Evolutionary conservation across 495 filamentous ascomycete species (phyloP).

Genomic region (Physcia stellaris): DNA sequence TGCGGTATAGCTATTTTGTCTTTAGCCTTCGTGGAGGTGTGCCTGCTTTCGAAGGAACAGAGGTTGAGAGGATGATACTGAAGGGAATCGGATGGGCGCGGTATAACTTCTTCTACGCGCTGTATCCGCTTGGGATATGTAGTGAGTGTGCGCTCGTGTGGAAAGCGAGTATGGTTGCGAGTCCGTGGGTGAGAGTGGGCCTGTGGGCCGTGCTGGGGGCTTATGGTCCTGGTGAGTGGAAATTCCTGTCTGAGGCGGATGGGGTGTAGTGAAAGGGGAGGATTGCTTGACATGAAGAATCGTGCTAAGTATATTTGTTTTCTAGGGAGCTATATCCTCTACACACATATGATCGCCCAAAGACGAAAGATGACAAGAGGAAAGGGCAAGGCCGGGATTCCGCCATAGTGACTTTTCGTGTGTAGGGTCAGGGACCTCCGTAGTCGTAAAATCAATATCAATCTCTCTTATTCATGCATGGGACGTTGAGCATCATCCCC

Average conservation of each 20-base stretch:
- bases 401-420: too few relatives aligned
- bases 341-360: conserved; percentile 89
- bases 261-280: not conserved
- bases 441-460: too few relatives aligned
- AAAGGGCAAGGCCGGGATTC: too few relatives aligned
- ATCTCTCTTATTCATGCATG: too few relatives aligned
- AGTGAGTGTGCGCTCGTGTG: conserved; percentile 74
- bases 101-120: conserved; percentile 84
- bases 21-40: conserved; percentile 46
- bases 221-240: conserved; percentile 66
- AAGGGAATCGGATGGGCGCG: conserved; percentile 78
- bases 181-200: conserved; percentile 33
- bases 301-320: conserved; percentile 6
- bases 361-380: conserved; percentile 58
- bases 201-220: conserved; percentile 51
- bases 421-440: too few relatives aligned
- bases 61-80: too few relatives aligned
- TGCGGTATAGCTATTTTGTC: conserved; percentile 81
- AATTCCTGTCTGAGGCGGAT: not conserved
- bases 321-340: conserved; percentile 73
- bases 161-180: conserved; percentile 46
- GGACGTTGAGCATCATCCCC: too few relatives aligned
- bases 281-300: not conserved
- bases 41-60: conserved; percentile 42
- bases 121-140: conserved; percentile 82